Evolutionary conservation across 2,329 filamentous ascomycete species (phyloP), one percentile per base, ranked within the genome.

Genomic region (Xylaria sp.): DNA sequence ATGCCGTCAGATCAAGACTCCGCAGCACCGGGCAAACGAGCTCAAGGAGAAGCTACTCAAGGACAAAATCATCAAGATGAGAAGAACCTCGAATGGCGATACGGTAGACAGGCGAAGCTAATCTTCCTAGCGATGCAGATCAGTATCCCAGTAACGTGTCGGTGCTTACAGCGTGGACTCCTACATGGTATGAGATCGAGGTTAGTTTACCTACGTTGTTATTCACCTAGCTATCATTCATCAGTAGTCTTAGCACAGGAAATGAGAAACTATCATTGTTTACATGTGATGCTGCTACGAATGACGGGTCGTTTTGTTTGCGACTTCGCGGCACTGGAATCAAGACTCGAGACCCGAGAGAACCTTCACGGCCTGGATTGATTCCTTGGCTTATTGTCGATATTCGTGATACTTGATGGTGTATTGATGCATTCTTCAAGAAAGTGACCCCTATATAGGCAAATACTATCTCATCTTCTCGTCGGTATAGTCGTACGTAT

Each of bases 31-130:
- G 65, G 75, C 77, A 60, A 80, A 74, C 64, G 74, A 80, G 66
- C 71, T 78, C 60, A 75, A 77, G 62, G 80, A 83, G 69, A 78
- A 75, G 67, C 74, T 82, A 67, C 71, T 82, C n/a, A 78, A 76
- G 70, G 79, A 82, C 65, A 78, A 75, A 70, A 80, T 83, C 65
- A 80, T 79, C 73, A 78, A 81, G 76, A 81, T 80, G 79, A 80
- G 79, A 76, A 78, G 68, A 70, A 71, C 74, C 72, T 79, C 76
- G 68, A 79, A 74, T 71, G 75, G 72, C 66, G 72, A 73, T 58
- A 63, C 68, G 66, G 69, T 49, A 69, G 73, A 73, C 63, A 71
- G 68, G 71, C 74, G 69, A 79, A 70, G 77, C 78, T 81, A 80
- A 80, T 78, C 67, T 70, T 70, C 66, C 69, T 74, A 72, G 75